phyloP scores from a whole-genome alignment of 371 early-diverging fungal species.

The Mortierella polycephala region DNA sequence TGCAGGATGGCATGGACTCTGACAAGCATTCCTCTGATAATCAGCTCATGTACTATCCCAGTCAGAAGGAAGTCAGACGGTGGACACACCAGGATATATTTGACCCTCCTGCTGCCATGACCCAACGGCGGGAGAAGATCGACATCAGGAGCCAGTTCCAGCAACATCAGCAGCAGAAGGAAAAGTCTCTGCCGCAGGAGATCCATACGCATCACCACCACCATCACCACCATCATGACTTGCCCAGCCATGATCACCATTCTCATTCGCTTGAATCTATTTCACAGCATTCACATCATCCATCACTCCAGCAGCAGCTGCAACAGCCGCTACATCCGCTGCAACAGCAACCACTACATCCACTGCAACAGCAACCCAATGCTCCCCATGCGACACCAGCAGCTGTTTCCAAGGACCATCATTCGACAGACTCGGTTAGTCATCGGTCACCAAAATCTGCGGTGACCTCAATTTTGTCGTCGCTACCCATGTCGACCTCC shows the following conservation, averaged over 20 bases:
- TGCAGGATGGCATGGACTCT: slow-evolving; percentile 5
- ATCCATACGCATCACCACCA: slow-evolving; percentile 17
- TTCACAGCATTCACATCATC: background rate
- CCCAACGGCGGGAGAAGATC: slow-evolving; percentile 13
- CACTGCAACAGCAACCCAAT: background rate
- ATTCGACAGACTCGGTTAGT: background rate
- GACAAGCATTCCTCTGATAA: slow-evolving; percentile 11
- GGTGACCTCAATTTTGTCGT: slow-evolving; percentile 7
- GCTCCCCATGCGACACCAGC: background rate
- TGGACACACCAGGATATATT: slow-evolving; percentile 31
- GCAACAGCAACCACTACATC: background rate
- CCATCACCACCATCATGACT: slow-evolving; percentile 17
- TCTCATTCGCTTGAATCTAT: slow-evolving; percentile 2
- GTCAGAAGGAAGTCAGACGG: slow-evolving; percentile 1
- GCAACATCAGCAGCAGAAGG: background rate
- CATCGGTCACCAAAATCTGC: slow-evolving; percentile 10
- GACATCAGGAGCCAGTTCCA: slow-evolving; percentile 38
- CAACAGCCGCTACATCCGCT: background rate
- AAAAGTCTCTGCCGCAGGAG: background rate
- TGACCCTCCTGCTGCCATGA: slow-evolving; percentile 8
- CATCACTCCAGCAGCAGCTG: background rate
- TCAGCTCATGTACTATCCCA: slow-evolving; percentile 4
- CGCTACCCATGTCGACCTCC: slow-evolving; percentile 7
- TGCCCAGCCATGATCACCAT: slow-evolving; percentile 8
- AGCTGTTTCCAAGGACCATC: background rate